These are phyloP conservation scores for Phytophthora pisi DNA, from an alignment of 352 stramenopile genomes.

Conservation along the genomic window DNA sequence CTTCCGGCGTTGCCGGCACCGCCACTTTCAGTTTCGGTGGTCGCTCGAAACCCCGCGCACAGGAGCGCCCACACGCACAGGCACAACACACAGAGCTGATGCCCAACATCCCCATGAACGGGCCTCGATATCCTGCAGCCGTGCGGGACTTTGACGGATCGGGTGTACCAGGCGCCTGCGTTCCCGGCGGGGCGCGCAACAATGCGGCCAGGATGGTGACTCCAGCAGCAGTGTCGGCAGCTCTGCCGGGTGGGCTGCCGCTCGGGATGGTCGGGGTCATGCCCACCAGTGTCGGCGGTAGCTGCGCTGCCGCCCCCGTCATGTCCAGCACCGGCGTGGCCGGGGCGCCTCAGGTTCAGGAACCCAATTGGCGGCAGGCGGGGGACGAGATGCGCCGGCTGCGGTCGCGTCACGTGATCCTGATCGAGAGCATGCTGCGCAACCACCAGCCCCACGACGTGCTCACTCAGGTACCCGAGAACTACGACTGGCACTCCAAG, in stretches of 20 bases:
- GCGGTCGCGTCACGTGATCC: constrained; percentile 48
- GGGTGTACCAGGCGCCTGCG: constrained; percentile 16
- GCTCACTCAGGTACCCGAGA: constrained; percentile 63
- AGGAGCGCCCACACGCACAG: not conserved
- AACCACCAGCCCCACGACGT: constrained; percentile 63
- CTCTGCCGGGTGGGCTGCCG: constrained; percentile 3
- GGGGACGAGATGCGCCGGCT: constrained; percentile 45
- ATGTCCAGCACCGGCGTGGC: constrained; percentile 1
- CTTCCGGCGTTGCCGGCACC: not conserved
- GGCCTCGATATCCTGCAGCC: constrained; percentile 25
- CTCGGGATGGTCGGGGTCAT: constrained; percentile 1
- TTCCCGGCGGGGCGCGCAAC: constrained; percentile 9
- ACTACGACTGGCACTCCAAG: constrained; percentile 68
- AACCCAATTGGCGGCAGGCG: constrained; percentile 31
- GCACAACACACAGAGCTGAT: constrained; percentile 3
- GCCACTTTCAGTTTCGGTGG: constrained; percentile 33
- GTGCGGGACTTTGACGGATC: constrained; percentile 23
- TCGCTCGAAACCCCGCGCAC: constrained; percentile 14
- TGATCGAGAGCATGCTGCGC: constrained; percentile 64
- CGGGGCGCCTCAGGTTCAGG: constrained; percentile 1
- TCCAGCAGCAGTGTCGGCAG: constrained; percentile 10
- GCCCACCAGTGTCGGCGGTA: not conserved
- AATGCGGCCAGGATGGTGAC: constrained; percentile 10
- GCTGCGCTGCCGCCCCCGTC: constrained; percentile 2
- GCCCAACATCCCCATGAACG: constrained; percentile 34